Conservation (phyloP, 352 stramenopile genomes). For the Globisporangium middletonii region DNA sequence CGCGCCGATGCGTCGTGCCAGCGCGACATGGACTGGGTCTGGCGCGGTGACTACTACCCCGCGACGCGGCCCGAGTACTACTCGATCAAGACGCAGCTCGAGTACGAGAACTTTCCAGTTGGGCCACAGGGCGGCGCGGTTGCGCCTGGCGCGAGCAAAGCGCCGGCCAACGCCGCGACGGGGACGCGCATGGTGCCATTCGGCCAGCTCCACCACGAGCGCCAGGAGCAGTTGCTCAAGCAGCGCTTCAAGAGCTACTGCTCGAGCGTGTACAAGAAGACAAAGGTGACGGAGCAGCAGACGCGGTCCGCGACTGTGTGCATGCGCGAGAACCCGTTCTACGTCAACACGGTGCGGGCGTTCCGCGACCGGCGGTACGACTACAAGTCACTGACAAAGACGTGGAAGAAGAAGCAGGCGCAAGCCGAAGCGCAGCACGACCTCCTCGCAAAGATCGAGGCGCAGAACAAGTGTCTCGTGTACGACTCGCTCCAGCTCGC, state of each 20-base stretch:
- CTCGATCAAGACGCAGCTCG: slow-evolving; percentile 93
- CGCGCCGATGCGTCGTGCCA: slow-evolving; percentile 92
- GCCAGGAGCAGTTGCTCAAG: slow-evolving; percentile 66
- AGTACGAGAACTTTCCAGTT: slow-evolving; percentile 81
- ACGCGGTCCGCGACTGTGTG: slow-evolving; percentile 95
- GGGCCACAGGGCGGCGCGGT: slow-evolving; percentile 1
- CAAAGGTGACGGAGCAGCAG: slow-evolving; percentile 95
- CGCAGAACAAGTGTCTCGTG: slow-evolving; percentile 84
- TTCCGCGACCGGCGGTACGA: slow-evolving; percentile 99
- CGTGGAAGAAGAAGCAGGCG: slow-evolving; percentile 82
- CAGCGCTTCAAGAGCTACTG: slow-evolving; percentile 91
- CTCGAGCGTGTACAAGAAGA: slow-evolving; percentile 96
- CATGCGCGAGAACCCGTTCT: slow-evolving; percentile 99
- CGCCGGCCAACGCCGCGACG: slow-evolving; percentile 3
- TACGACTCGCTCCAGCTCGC: slow-evolving; percentile 99
- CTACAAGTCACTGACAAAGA: slow-evolving; percentile 98
- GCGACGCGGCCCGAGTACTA: slow-evolving; percentile 94
- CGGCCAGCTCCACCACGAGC: slow-evolving; percentile 43
- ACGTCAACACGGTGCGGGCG: slow-evolving; percentile 98
- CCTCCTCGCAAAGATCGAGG: slow-evolving; percentile 82
- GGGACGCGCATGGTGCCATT: slow-evolving; percentile 44
- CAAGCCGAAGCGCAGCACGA: slow-evolving; percentile 79
- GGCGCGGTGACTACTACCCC: slow-evolving; percentile 96
- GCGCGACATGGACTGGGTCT: slow-evolving; percentile 97
- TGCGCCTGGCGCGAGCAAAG: background rate